Conservation (phyloP, 2,329 filamentous ascomycete species). For the Penicillium sp. region DNA sequence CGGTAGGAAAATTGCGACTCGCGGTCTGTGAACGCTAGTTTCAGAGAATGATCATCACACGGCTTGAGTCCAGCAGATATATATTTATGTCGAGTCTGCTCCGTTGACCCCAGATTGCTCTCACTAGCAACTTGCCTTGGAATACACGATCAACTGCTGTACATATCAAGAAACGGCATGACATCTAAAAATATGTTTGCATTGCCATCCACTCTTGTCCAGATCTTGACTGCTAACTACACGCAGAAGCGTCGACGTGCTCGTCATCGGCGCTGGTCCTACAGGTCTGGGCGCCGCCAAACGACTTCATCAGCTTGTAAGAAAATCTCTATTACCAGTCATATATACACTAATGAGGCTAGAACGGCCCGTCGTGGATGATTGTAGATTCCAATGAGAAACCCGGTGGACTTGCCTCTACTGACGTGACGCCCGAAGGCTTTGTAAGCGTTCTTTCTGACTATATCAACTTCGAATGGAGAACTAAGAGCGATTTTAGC, state of each 20-base stretch:
- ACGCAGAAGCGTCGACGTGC: constrained; percentile 97
- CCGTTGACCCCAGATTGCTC: too few species aligned
- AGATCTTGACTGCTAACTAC: too few species aligned
- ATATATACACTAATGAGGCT: constrained; percentile 23
- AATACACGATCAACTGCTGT: too few species aligned
- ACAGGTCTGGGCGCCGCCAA: constrained; percentile 97
- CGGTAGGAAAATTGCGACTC: too few species aligned
- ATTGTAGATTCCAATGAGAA: constrained; percentile 89
- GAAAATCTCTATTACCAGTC: constrained; percentile 41
- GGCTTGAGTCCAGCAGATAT: too few species aligned
- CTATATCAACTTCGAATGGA: neutral
- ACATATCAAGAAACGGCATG: too few species aligned
- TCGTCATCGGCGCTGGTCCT: constrained; percentile 95
- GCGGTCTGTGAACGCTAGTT: too few species aligned
- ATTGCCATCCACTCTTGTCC: too few species aligned
- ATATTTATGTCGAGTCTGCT: too few species aligned
- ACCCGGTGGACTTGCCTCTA: constrained; percentile 92
- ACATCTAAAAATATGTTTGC: too few species aligned
- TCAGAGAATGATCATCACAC: too few species aligned
- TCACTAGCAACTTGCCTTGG: too few species aligned
- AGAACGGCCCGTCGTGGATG: constrained; percentile 93
- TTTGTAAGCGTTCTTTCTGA: constrained; percentile 63
- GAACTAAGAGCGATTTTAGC: constrained; percentile 50
- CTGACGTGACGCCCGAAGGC: constrained; percentile 90
- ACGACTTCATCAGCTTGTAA: constrained; percentile 91